Percentiles rank a stretch among this genome's conserved stretches.
Evolutionary conservation across 2,329 filamentous ascomycete species (phyloP).

Genomic region (Fusarium napiforme): DNA sequence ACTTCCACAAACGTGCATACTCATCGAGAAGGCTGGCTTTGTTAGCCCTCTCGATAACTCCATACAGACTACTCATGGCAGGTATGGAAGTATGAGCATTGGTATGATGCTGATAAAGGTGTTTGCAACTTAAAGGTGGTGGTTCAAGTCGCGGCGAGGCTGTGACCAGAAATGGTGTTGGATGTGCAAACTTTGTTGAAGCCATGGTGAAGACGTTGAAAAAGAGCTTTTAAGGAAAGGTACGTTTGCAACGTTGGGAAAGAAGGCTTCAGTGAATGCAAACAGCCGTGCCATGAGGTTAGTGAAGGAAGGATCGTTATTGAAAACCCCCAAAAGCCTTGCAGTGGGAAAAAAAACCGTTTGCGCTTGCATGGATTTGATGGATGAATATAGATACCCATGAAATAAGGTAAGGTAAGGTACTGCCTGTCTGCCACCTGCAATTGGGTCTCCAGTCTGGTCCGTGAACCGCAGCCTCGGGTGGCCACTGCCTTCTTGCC

Average conservation of each 20-base stretch:
- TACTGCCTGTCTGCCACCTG: constrained; percentile 2
- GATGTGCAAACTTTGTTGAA: constrained; percentile 25
- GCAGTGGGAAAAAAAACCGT: constrained; percentile 14
- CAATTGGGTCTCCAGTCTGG: constrained; percentile 21
- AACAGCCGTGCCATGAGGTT: constrained; percentile 2
- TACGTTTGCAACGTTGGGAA: background rate
- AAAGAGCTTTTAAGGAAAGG: background rate
- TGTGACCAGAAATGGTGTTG: constrained; percentile 15
- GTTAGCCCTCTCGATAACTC: constrained; percentile 34
- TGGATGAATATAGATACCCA: constrained; percentile 16
- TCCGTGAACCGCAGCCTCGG: constrained; percentile 28
- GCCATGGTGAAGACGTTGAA: constrained; percentile 18
- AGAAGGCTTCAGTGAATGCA: background rate
- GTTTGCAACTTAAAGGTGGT: constrained; percentile 6
- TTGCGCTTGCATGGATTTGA: constrained; percentile 23
- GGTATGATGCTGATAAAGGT: constrained; percentile 1
- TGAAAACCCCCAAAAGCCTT: background rate
- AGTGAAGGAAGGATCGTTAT: constrained; percentile 1
- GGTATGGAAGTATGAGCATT: background rate
- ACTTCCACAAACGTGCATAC: constrained; percentile 22
- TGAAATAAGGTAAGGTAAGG: constrained; percentile 1
- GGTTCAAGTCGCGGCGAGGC: constrained; percentile 9
- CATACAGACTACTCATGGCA: constrained; percentile 24
- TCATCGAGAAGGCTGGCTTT: constrained; percentile 17
- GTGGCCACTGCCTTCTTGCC: constrained; percentile 27